Evolutionary conservation across 305 asterid species (phyloP), one percentile per base, ranked within the genome.

Genomic region (Fraxinus dipetala): DNA sequence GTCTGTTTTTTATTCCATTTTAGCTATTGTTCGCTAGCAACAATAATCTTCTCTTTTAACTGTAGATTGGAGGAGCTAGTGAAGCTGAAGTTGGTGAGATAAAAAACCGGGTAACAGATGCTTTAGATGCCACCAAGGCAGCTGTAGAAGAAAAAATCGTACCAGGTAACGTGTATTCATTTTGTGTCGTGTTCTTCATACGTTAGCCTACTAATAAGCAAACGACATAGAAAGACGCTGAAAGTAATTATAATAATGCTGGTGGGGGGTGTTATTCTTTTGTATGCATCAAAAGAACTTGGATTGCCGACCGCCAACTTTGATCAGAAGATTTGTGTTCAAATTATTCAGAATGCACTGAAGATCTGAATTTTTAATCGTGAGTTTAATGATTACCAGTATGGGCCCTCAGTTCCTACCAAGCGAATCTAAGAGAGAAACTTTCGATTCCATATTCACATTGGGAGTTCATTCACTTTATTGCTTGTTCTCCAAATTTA

Each of bases 91-190:
- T 95, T 75, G 79, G 98, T 34, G 99, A 95, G 90, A 95, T 24
- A 89, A 85, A 93, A 93, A 81, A 95, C 34, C 87, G 99, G 79
- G 99, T 95, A 65, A 95, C 94, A 0, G 99, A 95, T 83, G 99
- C 99, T 82, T 83, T 95, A 75, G 93, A 95, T 81, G 98, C 98
- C 73, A 92, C 97, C 0, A 95, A 91, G 85, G 98, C 98, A 63
- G 98, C 98, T 18, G 97, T 93, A 16, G 99, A 95, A 81, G 99
- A 95, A 89, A 98, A 97, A 83, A 95, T 93, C 35, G 94, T 93
- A 26, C 94, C 94, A 56, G 98, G 98, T 92, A 78, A 65, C 56
- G 31, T 16, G 32, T 1, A 6, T 40, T 73, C 31, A 10, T 11
- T 0, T 26, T 30, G 45, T 14, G 6, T 32, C 6, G 22, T 6